Evolutionary conservation across 441 rosid species (phyloP), one percentile per base, ranked within the genome.

Genomic region (Pelargonium myrrhifolium): DNA sequence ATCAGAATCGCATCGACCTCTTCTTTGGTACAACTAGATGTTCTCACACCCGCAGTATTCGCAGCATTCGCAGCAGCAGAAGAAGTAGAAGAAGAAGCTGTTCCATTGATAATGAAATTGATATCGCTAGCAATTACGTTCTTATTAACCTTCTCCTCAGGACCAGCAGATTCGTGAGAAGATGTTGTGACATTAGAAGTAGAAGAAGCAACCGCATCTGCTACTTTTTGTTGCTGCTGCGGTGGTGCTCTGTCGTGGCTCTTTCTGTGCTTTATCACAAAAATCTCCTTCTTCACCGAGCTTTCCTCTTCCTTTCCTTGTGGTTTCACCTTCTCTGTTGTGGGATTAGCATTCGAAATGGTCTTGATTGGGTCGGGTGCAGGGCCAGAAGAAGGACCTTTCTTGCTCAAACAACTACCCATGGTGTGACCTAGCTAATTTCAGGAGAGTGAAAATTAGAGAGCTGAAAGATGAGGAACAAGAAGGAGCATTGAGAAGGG

Each of bases 1-100:
- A 90, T 89, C 18, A 93, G 86, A 78, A 90, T 89, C 49, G 96
- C 97, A 53, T 93, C 97, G 43, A 93, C 94, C 71, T 90, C 96
- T 68, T 90, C 96, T 37, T 87, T 83, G 1, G 83, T 82, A 72
- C 88, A 84, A 73, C 81, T 83, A 4, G 90, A 82, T 1, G 89
- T 83, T 69, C 83, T 80, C 67, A 76, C 83, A 42, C 64, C 65
- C 1, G 78, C 31, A 65, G 74, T 69, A 60, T 71, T 79, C 21
- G 85, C 94, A 0, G 87, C 89, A 17, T 70, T 74, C 14, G 62
- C 47, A 9, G 68, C 11, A 58, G 67, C 71, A 1, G 78, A 43
- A 6, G 80, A 73, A 42, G 67, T 9, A 1, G 10, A 26, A 4
- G 69, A 55, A 6, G 60, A 9, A 18, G 56, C 64, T 0, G 8